A percentile compares a stretch with the other conserved stretches of the same genome.
Evolutionary conservation across 1,139 yeast species (phyloP).

Genomic region (Blastobotrys serpentis): DNA sequence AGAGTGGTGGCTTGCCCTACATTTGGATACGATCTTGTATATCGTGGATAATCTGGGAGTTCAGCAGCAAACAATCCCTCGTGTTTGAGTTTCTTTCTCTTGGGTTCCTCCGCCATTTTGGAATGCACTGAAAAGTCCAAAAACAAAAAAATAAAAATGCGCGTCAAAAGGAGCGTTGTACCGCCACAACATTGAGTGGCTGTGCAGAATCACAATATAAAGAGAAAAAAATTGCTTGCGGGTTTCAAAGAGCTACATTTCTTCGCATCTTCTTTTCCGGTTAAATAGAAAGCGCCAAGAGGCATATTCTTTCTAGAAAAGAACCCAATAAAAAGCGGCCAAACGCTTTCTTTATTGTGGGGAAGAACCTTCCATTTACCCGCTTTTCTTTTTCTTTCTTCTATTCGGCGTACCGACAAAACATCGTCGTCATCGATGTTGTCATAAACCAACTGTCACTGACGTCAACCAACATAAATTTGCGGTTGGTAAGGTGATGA

Average conservation of each 20-base stretch:
- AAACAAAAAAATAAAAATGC: no score
- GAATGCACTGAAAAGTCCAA: no score
- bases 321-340: background rate
- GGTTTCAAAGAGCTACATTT: no score
- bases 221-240: no score
- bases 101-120: constrained; percentile 2
- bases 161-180: background rate
- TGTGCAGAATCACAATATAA: no score
- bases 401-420: background rate
- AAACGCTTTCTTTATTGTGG: no score
- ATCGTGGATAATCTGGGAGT: constrained; percentile 31
- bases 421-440: constrained; percentile 5
- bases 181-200: no score
- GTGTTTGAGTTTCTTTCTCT: constrained; percentile 5
- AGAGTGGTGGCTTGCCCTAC: constrained; percentile 26
- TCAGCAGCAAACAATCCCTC: constrained; percentile 4
- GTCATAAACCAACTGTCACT: background rate
- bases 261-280: no score
- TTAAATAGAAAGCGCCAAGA: no score
- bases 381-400: no score
- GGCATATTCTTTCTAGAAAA: background rate
- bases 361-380: no score
- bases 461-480: background rate
- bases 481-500: background rate
- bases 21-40: constrained; percentile 38